phyloP scores from a whole-genome alignment of 331 rosid species.

The Rosa hybrid region DNA sequence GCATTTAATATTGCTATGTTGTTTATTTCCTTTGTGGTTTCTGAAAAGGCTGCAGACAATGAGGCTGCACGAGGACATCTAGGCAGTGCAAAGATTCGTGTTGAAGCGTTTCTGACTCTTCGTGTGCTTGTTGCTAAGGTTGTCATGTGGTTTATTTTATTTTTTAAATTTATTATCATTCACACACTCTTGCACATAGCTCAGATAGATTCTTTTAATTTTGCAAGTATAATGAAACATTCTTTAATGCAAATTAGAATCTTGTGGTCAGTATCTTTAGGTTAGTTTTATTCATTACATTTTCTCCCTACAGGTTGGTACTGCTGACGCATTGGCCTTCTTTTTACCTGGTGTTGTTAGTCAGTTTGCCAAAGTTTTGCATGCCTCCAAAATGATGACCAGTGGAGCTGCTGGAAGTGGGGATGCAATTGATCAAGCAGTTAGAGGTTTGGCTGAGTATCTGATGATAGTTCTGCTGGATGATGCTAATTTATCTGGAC shows the following conservation, averaged over 20 bases:
- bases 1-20: not conserved
- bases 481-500: conserved; percentile 54
- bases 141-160: conserved; percentile 13
- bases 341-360: conserved; percentile 95
- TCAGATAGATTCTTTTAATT: not conserved
- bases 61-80: conserved; percentile 87
- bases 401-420: conserved; percentile 93
- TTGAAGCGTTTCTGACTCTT: conserved; percentile 72
- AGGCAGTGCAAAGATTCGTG: conserved; percentile 77
- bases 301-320: conserved; percentile 62
- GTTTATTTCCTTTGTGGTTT: conserved; percentile 29
- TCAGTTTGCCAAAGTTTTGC: conserved; percentile 81
- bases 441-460: conserved; percentile 84
- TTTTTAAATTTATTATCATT: not conserved
- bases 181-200: not conserved
- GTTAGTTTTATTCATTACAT: not conserved
- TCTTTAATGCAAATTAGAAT: not conserved
- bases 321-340: conserved; percentile 91
- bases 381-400: conserved; percentile 61
- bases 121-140: conserved; percentile 91
- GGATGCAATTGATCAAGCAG: conserved; percentile 75
- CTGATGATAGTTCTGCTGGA: conserved; percentile 85
- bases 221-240: not conserved
- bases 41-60: conserved; percentile 76
- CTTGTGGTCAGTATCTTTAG: not conserved